Conservation (phyloP, 1,284 basidiomycete genomes). For the Ustilago vetiveriae region DNA sequence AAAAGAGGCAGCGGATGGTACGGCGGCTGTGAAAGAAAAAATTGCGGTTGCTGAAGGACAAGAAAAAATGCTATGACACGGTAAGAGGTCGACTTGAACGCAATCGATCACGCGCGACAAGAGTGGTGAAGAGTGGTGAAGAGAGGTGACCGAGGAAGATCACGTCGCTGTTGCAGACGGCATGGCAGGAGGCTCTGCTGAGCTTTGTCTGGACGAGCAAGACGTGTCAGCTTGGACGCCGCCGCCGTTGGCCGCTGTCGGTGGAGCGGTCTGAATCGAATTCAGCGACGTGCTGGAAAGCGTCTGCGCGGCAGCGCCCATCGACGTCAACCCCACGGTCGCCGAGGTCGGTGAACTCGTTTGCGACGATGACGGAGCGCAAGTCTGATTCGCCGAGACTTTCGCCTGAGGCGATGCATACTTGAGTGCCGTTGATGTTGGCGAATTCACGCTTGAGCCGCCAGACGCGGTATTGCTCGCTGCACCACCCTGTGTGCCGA, state of each 20-base stretch:
- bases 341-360: background rate
- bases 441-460: conserved; percentile 10
- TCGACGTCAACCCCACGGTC: conserved; percentile 18
- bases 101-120: no score
- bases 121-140: no score
- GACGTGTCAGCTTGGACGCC: background rate
- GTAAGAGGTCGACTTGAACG: no score
- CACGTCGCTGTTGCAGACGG: conserved; percentile 1
- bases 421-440: conserved; percentile 1
- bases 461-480: background rate
- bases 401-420: conserved; percentile 4
- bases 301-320: conserved; percentile 38
- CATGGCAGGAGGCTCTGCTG: background rate
- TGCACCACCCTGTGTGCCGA: conserved; percentile 7
- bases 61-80: no score
- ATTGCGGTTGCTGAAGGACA: no score
- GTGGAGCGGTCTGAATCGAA: conserved; percentile 3
- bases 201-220: background rate
- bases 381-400: background rate
- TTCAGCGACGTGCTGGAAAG: conserved; percentile 13
- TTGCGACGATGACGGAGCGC: background rate
- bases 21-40: no score
- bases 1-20: no score
- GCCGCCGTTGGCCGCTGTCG: background rate
- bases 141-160: no score